phyloP scores from a whole-genome alignment of 140 eudicot species.

The Ambrosia hybrid region DNA sequence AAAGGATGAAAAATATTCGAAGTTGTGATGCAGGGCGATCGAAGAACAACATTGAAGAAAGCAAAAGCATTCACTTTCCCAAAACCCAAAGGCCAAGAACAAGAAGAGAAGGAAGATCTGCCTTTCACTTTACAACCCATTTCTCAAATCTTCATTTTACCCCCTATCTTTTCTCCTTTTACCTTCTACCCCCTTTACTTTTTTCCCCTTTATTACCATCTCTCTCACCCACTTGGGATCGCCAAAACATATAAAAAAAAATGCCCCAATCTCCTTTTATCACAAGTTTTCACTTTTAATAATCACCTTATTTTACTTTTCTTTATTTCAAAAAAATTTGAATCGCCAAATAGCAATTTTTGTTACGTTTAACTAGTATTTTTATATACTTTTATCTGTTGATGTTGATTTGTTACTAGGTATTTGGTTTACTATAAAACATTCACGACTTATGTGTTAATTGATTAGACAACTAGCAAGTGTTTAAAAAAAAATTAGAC shows the following conservation, averaged over 20 bases:
- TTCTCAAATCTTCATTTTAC: slow-evolving; percentile 49
- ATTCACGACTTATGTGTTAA: neutral
- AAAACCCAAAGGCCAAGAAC: slow-evolving; percentile 53
- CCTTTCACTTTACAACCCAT: slow-evolving; percentile 48
- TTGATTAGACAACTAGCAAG: neutral
- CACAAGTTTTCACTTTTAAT: slow-evolving; percentile 39
- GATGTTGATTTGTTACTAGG: neutral
- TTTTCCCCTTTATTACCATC: slow-evolving; percentile 41
- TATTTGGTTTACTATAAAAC: neutral
- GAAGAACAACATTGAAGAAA: slow-evolving; percentile 40
- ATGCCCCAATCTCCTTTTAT: slow-evolving; percentile 41
- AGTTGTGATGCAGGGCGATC: slow-evolving; percentile 31
- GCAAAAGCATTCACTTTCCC: slow-evolving; percentile 67
- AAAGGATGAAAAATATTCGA: slow-evolving; percentile 27
- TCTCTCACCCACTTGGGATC: slow-evolving; percentile 51
- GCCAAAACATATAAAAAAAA: slow-evolving; percentile 1
- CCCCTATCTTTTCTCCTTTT: slow-evolving; percentile 24
- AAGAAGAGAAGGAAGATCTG: slow-evolving; percentile 42
- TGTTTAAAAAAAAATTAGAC: neutral
- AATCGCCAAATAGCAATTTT: neutral
- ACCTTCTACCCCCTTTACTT: slow-evolving; percentile 29
- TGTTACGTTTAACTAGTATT: neutral
- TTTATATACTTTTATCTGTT: neutral
- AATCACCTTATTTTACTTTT: slow-evolving; percentile 8
- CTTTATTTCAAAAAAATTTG: slow-evolving; percentile 20